These are phyloP conservation scores for Penicillium sp. DNA, from an alignment of 2,329 filamentous ascomycete species.

Conservation along the genomic window DNA sequence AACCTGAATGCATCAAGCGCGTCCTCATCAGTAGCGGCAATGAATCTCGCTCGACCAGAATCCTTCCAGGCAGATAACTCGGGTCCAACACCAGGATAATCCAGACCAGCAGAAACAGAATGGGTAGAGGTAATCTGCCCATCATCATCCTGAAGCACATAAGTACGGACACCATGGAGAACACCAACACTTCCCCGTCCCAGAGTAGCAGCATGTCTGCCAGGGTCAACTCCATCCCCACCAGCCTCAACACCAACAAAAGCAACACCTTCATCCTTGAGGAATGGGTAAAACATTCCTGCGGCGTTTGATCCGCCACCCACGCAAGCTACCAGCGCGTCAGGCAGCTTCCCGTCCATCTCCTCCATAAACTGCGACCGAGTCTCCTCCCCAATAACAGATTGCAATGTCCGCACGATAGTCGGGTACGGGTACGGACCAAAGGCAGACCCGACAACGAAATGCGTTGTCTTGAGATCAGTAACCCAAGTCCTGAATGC, in stretches of 20 bases:
- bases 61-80: constrained; percentile 92
- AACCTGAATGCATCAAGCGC: constrained; percentile 82
- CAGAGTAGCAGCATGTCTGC: constrained; percentile 80
- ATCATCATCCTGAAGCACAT: constrained; percentile 84
- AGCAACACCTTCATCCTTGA: constrained; percentile 75
- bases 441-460: constrained; percentile 93
- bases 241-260: constrained; percentile 90
- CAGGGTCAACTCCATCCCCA: constrained; percentile 80
- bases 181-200: constrained; percentile 82
- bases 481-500: constrained; percentile 88
- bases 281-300: constrained; percentile 97
- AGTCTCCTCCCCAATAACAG: constrained; percentile 79
- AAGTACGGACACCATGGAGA: constrained; percentile 91
- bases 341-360: constrained; percentile 74
- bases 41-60: constrained; percentile 74
- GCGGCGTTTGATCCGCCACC: constrained; percentile 90
- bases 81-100: constrained; percentile 93
- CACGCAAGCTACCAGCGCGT: constrained; percentile 94
- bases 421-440: constrained; percentile 92
- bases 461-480: constrained; percentile 86
- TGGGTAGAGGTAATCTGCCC: constrained; percentile 91
- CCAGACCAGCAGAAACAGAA: constrained; percentile 88
- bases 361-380: constrained; percentile 71
- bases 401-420: constrained; percentile 92
- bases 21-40: constrained; percentile 83